Evolutionary conservation across 805 yeast genomes (phyloP), one percentile per base, ranked within the genome.

Genomic region (Wickerhamiella bombiphila): DNA sequence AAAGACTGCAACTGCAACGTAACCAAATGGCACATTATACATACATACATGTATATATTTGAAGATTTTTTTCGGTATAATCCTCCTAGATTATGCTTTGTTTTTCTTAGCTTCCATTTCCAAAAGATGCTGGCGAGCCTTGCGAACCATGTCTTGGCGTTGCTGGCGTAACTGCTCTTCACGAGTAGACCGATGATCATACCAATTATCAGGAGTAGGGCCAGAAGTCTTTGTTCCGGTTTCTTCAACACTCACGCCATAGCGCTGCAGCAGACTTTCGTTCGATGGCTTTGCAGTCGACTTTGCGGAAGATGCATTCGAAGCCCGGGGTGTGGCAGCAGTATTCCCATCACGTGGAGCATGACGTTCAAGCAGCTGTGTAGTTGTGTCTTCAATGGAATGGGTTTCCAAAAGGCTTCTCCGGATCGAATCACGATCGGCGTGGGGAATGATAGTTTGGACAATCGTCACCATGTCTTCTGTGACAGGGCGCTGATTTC

Each of bases 401-500:
- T 50, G 57, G 0, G 91, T 73, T 42, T 72, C 64, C 50, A 76
- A 74, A 43, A 91, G 66, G 54, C 80, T 93, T 43, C 66, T 64
- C 43, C 75, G 65, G 43, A 91, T 82, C 53, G 80, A 93, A 5
- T 70, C 80, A 3, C 59, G 67, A 1, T 80, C 65, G 22, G 81
- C 60, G 16, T 65, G 64, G 3, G 96, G 95, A 0, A 85, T 94
- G 39, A 88, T 64, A 30, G 83, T 74, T 48, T 74, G 80, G 2
- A 88, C 95, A 0, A 80, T 76, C 45, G 79, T 91, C 32, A 88
- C 66, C 97, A 88, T 88, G 33, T 44, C 55, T 11, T 52, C 53
- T 8, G 58, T 58, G 14, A 60, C 61, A 5, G 51, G 50, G 3
- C 64, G 48, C 15, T 45, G 42, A 16, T 21, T 31, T 21, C 29